phyloP scores from a whole-genome alignment of 176 grass and related monocot species.

The Musa schizocarpa region DNA sequence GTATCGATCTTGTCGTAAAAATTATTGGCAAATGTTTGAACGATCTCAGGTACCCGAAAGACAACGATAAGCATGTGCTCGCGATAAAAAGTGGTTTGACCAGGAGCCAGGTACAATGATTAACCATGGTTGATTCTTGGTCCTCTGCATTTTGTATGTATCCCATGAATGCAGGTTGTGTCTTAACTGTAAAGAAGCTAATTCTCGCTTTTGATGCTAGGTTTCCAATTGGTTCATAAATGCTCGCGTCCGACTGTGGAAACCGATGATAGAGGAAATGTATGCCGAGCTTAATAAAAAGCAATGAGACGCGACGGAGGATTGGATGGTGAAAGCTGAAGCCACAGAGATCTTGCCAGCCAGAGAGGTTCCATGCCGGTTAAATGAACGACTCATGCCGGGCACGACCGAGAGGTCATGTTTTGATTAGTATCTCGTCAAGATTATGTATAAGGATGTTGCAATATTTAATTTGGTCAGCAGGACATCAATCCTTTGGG shows the following conservation, averaged over 20 bases:
- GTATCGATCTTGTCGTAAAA: neutral
- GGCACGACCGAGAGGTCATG: neutral
- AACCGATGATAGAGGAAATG: constrained; percentile 90
- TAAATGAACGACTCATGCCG: neutral
- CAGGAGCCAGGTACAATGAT: constrained; percentile 51
- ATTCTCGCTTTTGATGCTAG: constrained; percentile 10
- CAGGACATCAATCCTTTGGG: no score
- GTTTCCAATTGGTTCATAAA: constrained; percentile 96
- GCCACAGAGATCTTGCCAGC: neutral
- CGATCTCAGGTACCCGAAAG: constrained; percentile 60
- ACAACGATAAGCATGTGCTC: constrained; percentile 75
- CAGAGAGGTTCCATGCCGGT: neutral
- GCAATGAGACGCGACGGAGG: constrained; percentile 7
- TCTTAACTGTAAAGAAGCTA: no score
- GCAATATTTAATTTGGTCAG: no score
- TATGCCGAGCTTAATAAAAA: constrained; percentile 50
- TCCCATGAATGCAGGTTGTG: neutral
- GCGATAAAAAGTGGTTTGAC: constrained; percentile 64
- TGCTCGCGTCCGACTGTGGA: constrained; percentile 74
- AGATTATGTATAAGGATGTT: no score
- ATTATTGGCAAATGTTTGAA: neutral
- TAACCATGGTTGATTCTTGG: neutral
- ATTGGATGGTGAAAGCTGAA: constrained; percentile 11
- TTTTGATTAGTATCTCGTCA: no score
- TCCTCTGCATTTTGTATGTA: neutral